These are phyloP conservation scores for Pythium biforme DNA, from an alignment of 352 stramenopile genomes.

Conservation along the genomic window DNA sequence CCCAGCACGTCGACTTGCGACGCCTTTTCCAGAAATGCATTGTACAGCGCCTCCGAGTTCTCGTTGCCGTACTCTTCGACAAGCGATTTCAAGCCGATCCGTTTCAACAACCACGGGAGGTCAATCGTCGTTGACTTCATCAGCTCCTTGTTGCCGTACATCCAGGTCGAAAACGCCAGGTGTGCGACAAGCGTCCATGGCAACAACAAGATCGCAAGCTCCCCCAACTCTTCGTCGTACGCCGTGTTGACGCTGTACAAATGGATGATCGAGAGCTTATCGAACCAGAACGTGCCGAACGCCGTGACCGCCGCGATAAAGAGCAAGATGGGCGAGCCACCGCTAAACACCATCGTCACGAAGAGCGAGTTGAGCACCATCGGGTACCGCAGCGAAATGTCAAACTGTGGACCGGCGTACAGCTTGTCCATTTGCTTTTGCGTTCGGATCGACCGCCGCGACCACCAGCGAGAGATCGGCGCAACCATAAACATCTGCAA, in stretches of 20 bases:
- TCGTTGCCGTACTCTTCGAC: conserved; percentile 28
- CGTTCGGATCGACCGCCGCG: conserved; percentile 47
- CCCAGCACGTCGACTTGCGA: conserved; percentile 49
- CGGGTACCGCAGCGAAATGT: conserved; percentile 79
- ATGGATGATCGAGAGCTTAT: conserved; percentile 78
- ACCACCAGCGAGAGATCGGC: conserved; percentile 45
- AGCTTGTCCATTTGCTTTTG: conserved; percentile 77
- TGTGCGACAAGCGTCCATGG: conserved; percentile 74
- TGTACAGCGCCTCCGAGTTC: conserved; percentile 39
- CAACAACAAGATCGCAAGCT: conserved; percentile 50
- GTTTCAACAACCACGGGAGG: conserved; percentile 37
- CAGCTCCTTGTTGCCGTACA: conserved; percentile 77
- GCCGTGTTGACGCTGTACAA: conserved; percentile 78
- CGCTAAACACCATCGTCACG: conserved; percentile 81
- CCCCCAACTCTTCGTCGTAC: conserved; percentile 77
- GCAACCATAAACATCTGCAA: conserved; percentile 59
- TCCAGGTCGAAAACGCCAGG: conserved; percentile 76
- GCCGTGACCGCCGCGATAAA: conserved; percentile 70
- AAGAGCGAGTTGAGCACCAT: conserved; percentile 85
- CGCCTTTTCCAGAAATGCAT: conserved; percentile 39
- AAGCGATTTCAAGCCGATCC: conserved; percentile 33
- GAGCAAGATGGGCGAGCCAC: conserved; percentile 73
- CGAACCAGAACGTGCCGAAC: conserved; percentile 68
- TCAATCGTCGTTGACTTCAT: conserved; percentile 57
- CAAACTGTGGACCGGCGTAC: conserved; percentile 70